Conservation (phyloP, 805 yeast species). For the Candida sphagnicola region DNA sequence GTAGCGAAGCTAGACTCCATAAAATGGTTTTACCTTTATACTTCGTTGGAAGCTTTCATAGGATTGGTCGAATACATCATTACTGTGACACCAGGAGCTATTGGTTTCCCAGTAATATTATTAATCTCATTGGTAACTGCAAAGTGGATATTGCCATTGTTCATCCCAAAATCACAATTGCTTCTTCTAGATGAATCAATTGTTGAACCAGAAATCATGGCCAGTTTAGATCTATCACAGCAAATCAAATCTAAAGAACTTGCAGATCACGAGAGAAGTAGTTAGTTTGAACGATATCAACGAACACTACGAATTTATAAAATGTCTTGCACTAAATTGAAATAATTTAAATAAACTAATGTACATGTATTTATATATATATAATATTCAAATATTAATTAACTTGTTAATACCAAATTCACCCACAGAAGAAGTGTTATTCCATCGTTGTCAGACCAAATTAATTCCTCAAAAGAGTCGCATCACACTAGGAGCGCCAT, state of each 20-base stretch:
- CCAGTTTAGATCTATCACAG: neutral
- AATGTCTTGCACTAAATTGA: no score
- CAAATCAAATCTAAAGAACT: neutral
- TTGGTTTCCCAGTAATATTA: constrained; percentile 88
- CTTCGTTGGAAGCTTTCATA: constrained; percentile 58
- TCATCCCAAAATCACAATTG: constrained; percentile 62
- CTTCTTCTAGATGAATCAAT: constrained; percentile 61
- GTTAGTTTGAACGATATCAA: neutral
- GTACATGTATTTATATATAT: neutral
- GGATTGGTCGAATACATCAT: constrained; percentile 81
- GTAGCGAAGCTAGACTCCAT: constrained; percentile 24
- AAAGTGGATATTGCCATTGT: constrained; percentile 51
- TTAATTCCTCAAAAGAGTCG: no score
- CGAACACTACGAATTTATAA: no score
- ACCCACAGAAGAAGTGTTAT: no score
- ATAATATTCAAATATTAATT: no score
- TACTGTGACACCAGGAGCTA: constrained; percentile 83
- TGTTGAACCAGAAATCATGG: constrained; percentile 32
- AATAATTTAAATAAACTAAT: no score
- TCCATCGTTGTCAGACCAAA: no score
- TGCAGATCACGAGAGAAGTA: neutral
- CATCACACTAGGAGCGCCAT: no score
- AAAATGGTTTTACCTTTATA: constrained; percentile 54
- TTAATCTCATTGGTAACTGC: constrained; percentile 66
- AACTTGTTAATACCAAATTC: neutral